Base-by-base conservation (phyloP, 2,329 filamentous ascomycete genomes). In the Mollisia scopiformis region DNA sequence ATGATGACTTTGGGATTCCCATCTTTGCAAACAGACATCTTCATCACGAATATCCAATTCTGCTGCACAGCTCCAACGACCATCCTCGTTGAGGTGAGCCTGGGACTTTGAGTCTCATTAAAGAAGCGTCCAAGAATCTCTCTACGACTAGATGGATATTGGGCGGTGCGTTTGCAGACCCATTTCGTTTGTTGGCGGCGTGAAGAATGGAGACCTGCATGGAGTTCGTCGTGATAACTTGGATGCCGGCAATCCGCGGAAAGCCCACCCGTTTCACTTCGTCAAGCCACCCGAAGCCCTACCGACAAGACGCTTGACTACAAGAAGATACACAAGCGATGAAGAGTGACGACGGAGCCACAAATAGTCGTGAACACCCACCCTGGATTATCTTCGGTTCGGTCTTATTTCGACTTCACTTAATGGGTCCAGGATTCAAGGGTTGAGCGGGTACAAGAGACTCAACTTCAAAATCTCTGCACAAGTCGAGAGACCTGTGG, bases 351-450 rank as follows among this genome's bases (percentile, higher is more conserved):
- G 43, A 51, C 49, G 27, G 27, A 33, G 27, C 28, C 16, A 16
- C 19, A 31, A 16, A 8, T 21, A 13, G 43, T 11, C 28, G 5
- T 43, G 30, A 13, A 33, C 13, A 13, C 30, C 6, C 33, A 37
- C 23, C 23, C 14, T 51, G 49, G 27, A 14, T 21, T 23, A 31
- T 33, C 49, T 51, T 51, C 27, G 49, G 49, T 13, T 51, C 49
- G 49, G 49, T 51, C 49, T 51, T 33, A 51, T 51, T 51, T 51
- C 49, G 28, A 51, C 49, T 31, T 51, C 49, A 11, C 28, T 31
- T 19, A n/a, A 35, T 33, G 43, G 43, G 43, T 47, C 43, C 43
- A 47, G 16, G 2, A 27, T n/a, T 27, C 25, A 13, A 13, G 25
- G 21, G 11, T 47, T 43, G 16, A 21, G 11, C 23, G 16, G 8